Evolutionary conservation across 1,284 basidiomycete species (phyloP), one percentile per base, ranked within the genome.

Genomic region (Fomes fomentarius): DNA sequence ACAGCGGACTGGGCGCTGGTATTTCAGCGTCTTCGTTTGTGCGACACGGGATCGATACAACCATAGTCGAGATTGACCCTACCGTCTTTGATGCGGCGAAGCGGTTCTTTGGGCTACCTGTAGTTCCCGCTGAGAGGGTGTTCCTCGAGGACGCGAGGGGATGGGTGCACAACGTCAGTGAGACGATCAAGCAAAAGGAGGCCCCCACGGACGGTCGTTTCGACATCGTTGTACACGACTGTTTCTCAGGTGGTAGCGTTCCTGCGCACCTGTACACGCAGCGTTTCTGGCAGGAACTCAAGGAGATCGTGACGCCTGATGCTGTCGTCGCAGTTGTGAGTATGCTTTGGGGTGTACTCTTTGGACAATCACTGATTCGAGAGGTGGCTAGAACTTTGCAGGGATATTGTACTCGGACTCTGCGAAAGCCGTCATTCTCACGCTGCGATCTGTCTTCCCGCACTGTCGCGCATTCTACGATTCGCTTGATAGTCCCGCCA

Each of bases 191-290:
- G 21, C 15, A 19, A 28, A 8, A 40, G 24, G 11, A 62, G n/a
- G 53, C 64, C 33, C 63, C 66, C 15, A 21, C 50, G 7, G 24
- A 46, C 2, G 34, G 7, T 28, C 68, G 67, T 22, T 96, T 84
- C 68, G 90, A 92, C 67, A 84, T 91, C 61, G 81, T 94, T 17
- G 76, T 96, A 0, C 95, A 98, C 64, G 95, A 96, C 66, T 92
- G 90, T 63, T 97, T 96, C 71, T 93, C 93, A 10, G 94, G 94
- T 2, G 95, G 94, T 3, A 82, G 83, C 19, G 85, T 97, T 3
- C 93, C 94, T 0, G 76, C 84, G 15, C 85, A 93, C 64, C 74
- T 97, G 38, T 96, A 90, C 71, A 91, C 93, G 0, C 47, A 79
- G 22, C 85, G 93, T 60, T 95, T 95, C 66, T 96, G 93, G 91